phyloP scores from a whole-genome alignment of 2,329 filamentous ascomycete species.

The Beauveria sp. region DNA sequence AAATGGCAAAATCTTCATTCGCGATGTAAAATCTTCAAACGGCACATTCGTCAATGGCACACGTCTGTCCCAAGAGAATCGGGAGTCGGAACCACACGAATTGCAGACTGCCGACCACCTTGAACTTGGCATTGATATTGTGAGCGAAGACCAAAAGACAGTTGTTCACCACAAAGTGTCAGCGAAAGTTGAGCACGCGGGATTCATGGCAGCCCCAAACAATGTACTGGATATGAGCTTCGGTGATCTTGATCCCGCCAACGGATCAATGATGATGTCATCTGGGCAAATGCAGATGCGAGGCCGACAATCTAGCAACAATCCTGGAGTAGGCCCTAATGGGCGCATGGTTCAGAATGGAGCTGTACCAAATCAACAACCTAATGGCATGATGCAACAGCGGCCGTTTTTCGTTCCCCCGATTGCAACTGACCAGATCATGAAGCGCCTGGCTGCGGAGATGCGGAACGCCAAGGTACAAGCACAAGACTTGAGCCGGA shows the following conservation, averaged over 20 bases:
- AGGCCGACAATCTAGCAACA: constrained; percentile 62
- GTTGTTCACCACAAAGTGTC: constrained; percentile 98
- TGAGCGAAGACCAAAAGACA: constrained; percentile 96
- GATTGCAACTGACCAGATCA: constrained; percentile 88
- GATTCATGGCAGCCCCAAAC: constrained; percentile 65
- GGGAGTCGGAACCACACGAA: constrained; percentile 93
- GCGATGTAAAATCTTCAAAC: constrained; percentile 97
- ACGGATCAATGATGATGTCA: constrained; percentile 63
- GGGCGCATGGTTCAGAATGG: constrained; percentile 51
- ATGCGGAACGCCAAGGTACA: constrained; percentile 86
- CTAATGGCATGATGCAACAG: constrained; percentile 60
- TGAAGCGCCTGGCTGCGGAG: constrained; percentile 63
- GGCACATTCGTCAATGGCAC: constrained; percentile 96
- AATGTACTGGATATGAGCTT: constrained; percentile 86
- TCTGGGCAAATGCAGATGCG: constrained; percentile 63
- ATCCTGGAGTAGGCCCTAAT: constrained; percentile 54
- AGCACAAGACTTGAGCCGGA: constrained; percentile 74
- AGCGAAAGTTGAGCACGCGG: constrained; percentile 92
- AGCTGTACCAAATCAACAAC: constrained; percentile 37
- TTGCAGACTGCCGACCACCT: constrained; percentile 85
- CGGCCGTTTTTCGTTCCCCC: constrained; percentile 82
- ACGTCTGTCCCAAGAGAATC: constrained; percentile 84
- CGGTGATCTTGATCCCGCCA: constrained; percentile 79
- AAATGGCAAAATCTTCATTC: constrained; percentile 87
- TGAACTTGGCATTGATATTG: constrained; percentile 95